These are phyloP conservation scores for Venturia effusa DNA, from an alignment of 2,329 filamentous ascomycete genomes.

Conservation along the genomic window DNA sequence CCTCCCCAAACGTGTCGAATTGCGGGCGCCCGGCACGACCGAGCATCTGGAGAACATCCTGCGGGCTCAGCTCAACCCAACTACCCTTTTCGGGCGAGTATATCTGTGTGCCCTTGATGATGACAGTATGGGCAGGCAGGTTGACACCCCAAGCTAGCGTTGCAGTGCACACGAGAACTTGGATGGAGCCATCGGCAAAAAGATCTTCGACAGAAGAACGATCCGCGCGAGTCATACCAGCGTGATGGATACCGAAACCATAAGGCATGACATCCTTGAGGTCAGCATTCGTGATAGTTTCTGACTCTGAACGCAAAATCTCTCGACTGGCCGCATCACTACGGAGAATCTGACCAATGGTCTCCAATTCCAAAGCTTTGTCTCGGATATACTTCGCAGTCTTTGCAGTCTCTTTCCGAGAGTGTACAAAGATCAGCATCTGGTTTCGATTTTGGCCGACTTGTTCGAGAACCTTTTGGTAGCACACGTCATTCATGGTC, in stretches of 20 bases:
- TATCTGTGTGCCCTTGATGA: conserved; percentile 97
- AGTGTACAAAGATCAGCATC: conserved; percentile 98
- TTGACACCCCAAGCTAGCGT: conserved; percentile 99
- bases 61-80: conserved; percentile 95
- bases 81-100: conserved; percentile 98
- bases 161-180: conserved; percentile 92
- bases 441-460: conserved; percentile 89
- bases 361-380: conserved; percentile 93
- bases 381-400: conserved; percentile 93
- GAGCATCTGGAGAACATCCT: conserved; percentile 97
- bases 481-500: conserved; percentile 98
- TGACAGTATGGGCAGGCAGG: conserved; percentile 90
- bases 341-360: conserved; percentile 88
- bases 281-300: conserved; percentile 71
- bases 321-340: conserved; percentile 87
- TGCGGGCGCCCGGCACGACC: conserved; percentile 93
- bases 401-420: conserved; percentile 94
- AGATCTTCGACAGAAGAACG: conserved; percentile 91
- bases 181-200: conserved; percentile 81
- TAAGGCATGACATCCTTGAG: conserved; percentile 92
- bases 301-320: conserved; percentile 74
- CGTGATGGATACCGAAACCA: conserved; percentile 96
- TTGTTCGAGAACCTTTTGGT: conserved; percentile 93
- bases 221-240: conserved; percentile 92
- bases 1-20: conserved; percentile 94